phyloP scores from a whole-genome alignment of 2,329 filamentous ascomycete genomes.

The Sodiomyces alkalinus region DNA sequence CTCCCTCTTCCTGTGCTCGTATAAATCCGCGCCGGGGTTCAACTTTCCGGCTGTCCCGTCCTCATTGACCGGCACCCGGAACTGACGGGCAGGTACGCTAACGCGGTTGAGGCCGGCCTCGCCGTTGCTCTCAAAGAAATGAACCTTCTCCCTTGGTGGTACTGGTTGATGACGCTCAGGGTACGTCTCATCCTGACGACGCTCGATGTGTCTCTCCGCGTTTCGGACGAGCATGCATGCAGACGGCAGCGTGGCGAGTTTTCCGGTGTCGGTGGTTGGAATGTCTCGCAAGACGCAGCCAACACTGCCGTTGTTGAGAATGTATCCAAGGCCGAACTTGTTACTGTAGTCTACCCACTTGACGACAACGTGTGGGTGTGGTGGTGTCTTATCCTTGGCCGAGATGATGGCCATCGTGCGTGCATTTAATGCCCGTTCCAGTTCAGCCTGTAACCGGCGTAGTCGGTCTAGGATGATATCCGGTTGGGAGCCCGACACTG shows the following conservation, averaged over 20 bases:
- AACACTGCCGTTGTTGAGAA: conserved; percentile 67
- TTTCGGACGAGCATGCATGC: conserved; percentile 58
- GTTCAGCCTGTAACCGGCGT: conserved; percentile 39
- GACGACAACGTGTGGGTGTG: conserved; percentile 49
- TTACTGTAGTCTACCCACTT: conserved; percentile 87
- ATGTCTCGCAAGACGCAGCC: conserved; percentile 52
- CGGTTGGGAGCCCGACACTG: conserved; percentile 37
- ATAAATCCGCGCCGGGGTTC: conserved; percentile 45
- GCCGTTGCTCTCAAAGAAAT: conserved; percentile 60
- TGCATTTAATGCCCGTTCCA: conserved; percentile 48
- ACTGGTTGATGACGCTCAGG: conserved; percentile 43
- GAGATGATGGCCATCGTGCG: conserved; percentile 46
- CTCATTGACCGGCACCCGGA: conserved; percentile 37
- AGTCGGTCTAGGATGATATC: conserved; percentile 42
- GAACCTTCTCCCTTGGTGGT: conserved; percentile 49
- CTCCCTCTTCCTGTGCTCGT: conserved; percentile 50
- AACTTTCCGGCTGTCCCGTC: conserved; percentile 47
- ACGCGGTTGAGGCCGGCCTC: conserved; percentile 46
- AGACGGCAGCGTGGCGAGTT: conserved; percentile 43
- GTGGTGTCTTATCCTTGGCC: conserved; percentile 34
- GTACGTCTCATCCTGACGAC: conserved; percentile 40
- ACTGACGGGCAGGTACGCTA: conserved; percentile 48
- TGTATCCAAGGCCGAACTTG: conserved; percentile 73
- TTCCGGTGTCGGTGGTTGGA: conserved; percentile 32
- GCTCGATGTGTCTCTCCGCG: conserved; percentile 55